A percentile compares a stretch with the other conserved stretches of the same genome.
These are phyloP conservation scores for Lachnellula willkommii DNA, from an alignment of 2,329 filamentous ascomycete species.

Conservation along the genomic window DNA sequence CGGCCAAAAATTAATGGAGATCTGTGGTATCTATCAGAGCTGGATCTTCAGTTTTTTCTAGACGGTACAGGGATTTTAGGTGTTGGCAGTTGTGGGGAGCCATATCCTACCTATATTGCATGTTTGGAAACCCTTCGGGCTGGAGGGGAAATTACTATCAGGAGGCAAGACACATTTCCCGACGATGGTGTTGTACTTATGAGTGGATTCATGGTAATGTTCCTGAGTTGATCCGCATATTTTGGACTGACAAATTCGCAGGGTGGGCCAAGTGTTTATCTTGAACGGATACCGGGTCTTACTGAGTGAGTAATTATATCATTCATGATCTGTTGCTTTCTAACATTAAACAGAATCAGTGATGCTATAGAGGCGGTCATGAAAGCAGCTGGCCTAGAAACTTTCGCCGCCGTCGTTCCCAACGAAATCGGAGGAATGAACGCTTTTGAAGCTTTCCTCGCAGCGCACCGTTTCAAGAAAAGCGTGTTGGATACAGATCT, in stretches of 20 bases:
- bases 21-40: conserved; percentile 53
- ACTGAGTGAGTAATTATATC: conserved; percentile 20
- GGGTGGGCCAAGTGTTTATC: conserved; percentile 29
- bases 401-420: conserved; percentile 50
- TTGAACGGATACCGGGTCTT: conserved; percentile 28
- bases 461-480: conserved; percentile 25
- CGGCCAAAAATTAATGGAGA: conserved; percentile 45
- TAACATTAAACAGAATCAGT: conserved; percentile 18
- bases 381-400: conserved; percentile 14
- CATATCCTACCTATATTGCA: conserved; percentile 43
- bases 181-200: conserved; percentile 26
- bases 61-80: conserved; percentile 57
- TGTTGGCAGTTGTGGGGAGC: conserved; percentile 52
- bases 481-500: conserved; percentile 27
- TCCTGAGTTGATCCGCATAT: neutral
- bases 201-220: conserved; percentile 27
- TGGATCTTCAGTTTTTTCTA: conserved; percentile 51
- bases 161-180: conserved; percentile 26
- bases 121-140: conserved; percentile 29
- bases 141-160: conserved; percentile 23
- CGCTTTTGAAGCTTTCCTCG: conserved; percentile 33
- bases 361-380: conserved; percentile 27
- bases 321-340: neutral
- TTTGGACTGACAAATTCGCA: conserved; percentile 5
- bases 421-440: conserved; percentile 65